A percentile compares a stretch with the other conserved stretches of the same genome.
phyloP scores from a whole-genome alignment of 352 stramenopile genomes.

The Phytophthora crassamura region DNA sequence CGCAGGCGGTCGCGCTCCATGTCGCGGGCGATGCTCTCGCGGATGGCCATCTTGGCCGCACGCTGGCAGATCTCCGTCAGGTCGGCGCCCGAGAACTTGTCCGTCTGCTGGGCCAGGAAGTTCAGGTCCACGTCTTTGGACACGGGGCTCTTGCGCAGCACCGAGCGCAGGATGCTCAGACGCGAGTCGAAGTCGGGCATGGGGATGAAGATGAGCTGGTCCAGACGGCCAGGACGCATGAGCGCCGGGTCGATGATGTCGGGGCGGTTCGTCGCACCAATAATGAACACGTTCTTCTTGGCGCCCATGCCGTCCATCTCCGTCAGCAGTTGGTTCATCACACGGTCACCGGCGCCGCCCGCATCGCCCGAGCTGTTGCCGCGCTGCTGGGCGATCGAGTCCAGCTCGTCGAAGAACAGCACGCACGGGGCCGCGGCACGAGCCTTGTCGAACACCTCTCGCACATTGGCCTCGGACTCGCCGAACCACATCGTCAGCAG shows the following conservation, averaged over 20 bases:
- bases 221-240: constrained; percentile 98
- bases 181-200: constrained; percentile 98
- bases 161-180: constrained; percentile 96
- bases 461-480: constrained; percentile 98
- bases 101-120: constrained; percentile 96
- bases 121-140: constrained; percentile 98
- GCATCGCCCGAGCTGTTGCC: constrained; percentile 95
- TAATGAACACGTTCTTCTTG: constrained; percentile 99
- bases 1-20: constrained; percentile 97
- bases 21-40: constrained; percentile 98
- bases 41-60: constrained; percentile 99
- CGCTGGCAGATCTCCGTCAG: constrained; percentile 99
- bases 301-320: constrained; percentile 99
- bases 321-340: constrained; percentile 99
- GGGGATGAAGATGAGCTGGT: constrained; percentile 97
- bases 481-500: constrained; percentile 99
- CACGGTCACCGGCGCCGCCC: constrained; percentile 97
- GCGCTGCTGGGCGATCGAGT: constrained; percentile 98
- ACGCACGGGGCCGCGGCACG: constrained; percentile 97
- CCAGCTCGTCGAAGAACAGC: constrained; percentile 99
- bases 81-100: constrained; percentile 99
- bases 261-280: constrained; percentile 98
- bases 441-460: constrained; percentile 99
- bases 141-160: constrained; percentile 97
- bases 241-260: constrained; percentile 99